phyloP scores from a whole-genome alignment of 768 basidiomycete genomes.

The Suillus cothurnatus region DNA sequence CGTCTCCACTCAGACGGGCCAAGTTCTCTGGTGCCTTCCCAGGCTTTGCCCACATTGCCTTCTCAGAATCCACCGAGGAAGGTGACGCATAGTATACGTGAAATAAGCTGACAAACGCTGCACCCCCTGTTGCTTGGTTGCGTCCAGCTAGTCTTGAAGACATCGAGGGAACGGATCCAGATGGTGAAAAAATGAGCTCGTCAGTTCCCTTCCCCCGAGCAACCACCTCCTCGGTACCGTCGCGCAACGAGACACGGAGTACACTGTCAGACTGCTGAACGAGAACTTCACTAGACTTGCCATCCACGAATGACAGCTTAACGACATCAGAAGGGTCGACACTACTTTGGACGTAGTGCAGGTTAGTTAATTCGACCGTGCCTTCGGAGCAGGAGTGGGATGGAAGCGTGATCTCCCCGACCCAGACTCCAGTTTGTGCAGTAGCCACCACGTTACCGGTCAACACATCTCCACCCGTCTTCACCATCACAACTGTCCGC shows the following conservation, averaged over 20 bases:
- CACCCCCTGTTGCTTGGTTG: slow-evolving; percentile 33
- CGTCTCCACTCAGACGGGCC: slow-evolving; percentile 67
- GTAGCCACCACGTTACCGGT: slow-evolving; percentile 70
- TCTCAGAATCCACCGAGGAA: slow-evolving; percentile 38
- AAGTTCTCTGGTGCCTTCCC: slow-evolving; percentile 64
- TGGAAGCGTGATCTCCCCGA: slow-evolving; percentile 61
- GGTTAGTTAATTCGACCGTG: slow-evolving; percentile 45
- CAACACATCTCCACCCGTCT: slow-evolving; percentile 57
- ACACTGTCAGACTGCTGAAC: slow-evolving; percentile 57
- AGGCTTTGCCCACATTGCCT: slow-evolving; percentile 69
- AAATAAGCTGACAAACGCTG: slow-evolving; percentile 72
- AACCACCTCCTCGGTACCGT: slow-evolving; percentile 47
- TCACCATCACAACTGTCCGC: slow-evolving; percentile 63
- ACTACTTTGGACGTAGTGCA: slow-evolving; percentile 54
- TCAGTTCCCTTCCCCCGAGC: slow-evolving; percentile 58
- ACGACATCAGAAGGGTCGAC: slow-evolving; percentile 44
- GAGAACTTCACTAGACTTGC: slow-evolving; percentile 48
- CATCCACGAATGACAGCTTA: slow-evolving; percentile 59
- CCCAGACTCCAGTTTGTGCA: slow-evolving; percentile 61
- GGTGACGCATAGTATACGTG: slow-evolving; percentile 63
- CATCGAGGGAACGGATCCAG: not conserved
- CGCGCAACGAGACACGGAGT: slow-evolving; percentile 52
- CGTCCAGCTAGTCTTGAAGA: slow-evolving; percentile 11
- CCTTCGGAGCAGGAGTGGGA: slow-evolving; percentile 23
- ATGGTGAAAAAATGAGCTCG: slow-evolving; percentile 53